These are phyloP conservation scores for Botrytis hyacinthi DNA, from an alignment of 2,329 filamentous ascomycete species.

Conservation along the genomic window DNA sequence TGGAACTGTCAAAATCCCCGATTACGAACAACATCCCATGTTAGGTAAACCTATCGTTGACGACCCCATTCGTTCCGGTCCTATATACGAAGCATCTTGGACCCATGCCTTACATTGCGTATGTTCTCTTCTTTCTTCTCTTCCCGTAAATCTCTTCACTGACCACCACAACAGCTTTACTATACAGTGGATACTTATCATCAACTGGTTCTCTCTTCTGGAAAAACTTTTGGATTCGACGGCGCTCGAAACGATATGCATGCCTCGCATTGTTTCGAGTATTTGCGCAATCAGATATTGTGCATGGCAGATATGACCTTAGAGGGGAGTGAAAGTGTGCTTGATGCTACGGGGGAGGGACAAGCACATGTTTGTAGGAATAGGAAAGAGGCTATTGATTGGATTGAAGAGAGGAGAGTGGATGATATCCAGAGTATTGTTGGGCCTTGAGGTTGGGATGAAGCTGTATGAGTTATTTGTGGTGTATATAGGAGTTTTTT, in stretches of 20 bases:
- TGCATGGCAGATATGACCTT: slow-evolving; percentile 41
- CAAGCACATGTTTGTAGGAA: slow-evolving; percentile 40
- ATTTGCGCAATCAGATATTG: slow-evolving; percentile 38
- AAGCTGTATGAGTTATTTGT: not conserved
- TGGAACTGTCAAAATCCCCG: slow-evolving; percentile 37
- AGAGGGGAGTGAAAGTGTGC: slow-evolving; percentile 33
- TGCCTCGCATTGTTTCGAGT: slow-evolving; percentile 40
- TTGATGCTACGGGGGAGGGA: slow-evolving; percentile 34
- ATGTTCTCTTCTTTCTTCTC: not conserved
- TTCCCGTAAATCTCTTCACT: not conserved
- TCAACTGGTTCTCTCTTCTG: slow-evolving; percentile 34
- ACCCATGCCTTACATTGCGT: slow-evolving; percentile 40
- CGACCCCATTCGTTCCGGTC: slow-evolving; percentile 37
- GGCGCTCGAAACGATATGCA: slow-evolving; percentile 36
- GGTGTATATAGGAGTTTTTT: not conserved
- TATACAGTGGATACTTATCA: slow-evolving; percentile 40
- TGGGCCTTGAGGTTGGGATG: slow-evolving; percentile 28
- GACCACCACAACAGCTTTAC: slow-evolving; percentile 29
- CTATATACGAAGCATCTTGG: slow-evolving; percentile 40
- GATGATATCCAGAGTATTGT: slow-evolving; percentile 40
- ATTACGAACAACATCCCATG: slow-evolving; percentile 37
- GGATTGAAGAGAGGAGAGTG: slow-evolving; percentile 39
- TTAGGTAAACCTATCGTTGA: slow-evolving; percentile 38
- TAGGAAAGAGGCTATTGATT: slow-evolving; percentile 36
- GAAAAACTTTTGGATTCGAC: slow-evolving; percentile 33